Evolutionary conservation across 1,284 basidiomycete genomes (phyloP).

Genomic region (Stereum hirsutum): DNA sequence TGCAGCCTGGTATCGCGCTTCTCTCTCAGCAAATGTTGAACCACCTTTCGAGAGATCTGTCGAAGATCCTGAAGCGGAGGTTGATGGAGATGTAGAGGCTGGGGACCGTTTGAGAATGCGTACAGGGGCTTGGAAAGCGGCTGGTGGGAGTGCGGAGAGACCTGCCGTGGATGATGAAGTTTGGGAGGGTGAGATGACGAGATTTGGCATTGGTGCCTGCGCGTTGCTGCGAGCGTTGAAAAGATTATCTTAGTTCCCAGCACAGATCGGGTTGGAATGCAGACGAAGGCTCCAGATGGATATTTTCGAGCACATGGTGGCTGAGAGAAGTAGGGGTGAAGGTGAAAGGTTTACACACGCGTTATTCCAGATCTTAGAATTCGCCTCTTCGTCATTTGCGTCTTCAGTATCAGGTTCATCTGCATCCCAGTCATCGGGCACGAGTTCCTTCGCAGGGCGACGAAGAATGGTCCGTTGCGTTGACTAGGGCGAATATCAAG

Average conservation of each 20-base stretch:
- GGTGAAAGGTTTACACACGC: slow-evolving; percentile 32
- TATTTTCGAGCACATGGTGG: no score
- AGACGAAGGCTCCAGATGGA: not conserved
- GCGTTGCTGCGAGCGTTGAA: slow-evolving; percentile 24
- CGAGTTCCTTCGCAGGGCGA: not conserved
- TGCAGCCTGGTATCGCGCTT: no score
- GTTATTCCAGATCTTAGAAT: slow-evolving; percentile 31
- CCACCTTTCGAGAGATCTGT: no score
- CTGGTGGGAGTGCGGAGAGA: slow-evolving; percentile 20
- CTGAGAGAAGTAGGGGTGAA: no score
- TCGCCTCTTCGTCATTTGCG: slow-evolving; percentile 20
- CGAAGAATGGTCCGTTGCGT: not conserved
- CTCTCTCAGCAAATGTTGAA: no score
- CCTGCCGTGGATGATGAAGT: slow-evolving; percentile 12
- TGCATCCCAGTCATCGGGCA: slow-evolving; percentile 37
- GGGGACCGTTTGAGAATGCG: slow-evolving; percentile 28
- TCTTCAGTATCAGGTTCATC: slow-evolving; percentile 16
- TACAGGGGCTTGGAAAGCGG: slow-evolving; percentile 26
- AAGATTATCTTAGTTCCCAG: not conserved
- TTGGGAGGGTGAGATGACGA: slow-evolving; percentile 27
- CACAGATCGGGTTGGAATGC: not conserved
- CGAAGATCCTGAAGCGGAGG: no score
- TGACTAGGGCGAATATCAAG: no score
- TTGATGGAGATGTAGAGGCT: not conserved
- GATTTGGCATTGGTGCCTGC: slow-evolving; percentile 35